phyloP scores from a whole-genome alignment of 345 rosid species.

The Schrenkiella parvula region DNA sequence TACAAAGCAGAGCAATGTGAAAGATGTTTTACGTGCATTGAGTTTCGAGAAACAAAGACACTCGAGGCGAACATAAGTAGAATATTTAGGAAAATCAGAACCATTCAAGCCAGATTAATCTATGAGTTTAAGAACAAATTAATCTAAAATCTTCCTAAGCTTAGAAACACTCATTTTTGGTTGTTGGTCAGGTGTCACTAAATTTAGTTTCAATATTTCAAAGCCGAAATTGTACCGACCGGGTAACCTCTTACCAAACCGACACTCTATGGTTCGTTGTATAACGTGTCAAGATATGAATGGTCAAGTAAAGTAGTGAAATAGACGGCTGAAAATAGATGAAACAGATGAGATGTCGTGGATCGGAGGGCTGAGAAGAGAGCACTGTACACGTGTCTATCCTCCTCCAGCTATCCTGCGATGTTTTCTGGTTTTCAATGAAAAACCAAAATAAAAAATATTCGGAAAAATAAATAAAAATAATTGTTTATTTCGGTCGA shows the following conservation, averaged over 20 bases:
- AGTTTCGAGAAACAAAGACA: neutral
- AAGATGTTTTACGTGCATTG: neutral
- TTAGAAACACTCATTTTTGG: neutral
- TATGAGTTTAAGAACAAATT: neutral
- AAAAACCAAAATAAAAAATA: neutral
- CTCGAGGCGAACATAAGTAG: neutral
- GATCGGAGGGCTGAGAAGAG: conserved; percentile 15
- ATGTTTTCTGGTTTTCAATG: neutral
- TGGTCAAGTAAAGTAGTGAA: conserved; percentile 1
- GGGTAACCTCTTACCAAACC: neutral
- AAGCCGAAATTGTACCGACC: neutral
- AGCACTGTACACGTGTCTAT: conserved; percentile 22
- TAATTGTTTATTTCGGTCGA: neutral
- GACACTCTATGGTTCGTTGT: neutral
- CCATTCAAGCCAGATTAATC: neutral
- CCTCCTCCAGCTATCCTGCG: conserved; percentile 14
- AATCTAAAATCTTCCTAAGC: neutral
- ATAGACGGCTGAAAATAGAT: conserved; percentile 13
- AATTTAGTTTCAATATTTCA: neutral
- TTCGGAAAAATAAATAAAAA: neutral
- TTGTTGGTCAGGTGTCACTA: too few species aligned
- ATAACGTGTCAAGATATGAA: neutral
- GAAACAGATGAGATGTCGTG: neutral
- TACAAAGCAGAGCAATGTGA: neutral
- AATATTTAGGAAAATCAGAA: neutral